Evolutionary conservation across 345 rosid species (phyloP).

Genomic region (Brassica cretica): DNA sequence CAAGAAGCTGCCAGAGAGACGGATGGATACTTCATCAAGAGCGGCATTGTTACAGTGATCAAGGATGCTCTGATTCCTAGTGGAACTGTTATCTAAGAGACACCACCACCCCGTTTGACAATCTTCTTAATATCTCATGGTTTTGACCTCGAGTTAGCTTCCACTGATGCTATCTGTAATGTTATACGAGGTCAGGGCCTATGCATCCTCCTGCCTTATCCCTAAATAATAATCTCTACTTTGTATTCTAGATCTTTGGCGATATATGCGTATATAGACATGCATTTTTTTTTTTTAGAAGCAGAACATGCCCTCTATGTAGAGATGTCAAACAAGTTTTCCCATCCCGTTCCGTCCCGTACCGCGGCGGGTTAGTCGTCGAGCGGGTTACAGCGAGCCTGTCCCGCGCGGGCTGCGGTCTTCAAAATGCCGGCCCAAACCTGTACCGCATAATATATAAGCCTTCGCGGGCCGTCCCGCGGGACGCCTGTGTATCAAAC

Average conservation of each 20-base stretch:
- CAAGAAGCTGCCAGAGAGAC: slow-evolving; percentile 98
- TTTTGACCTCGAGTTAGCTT: slow-evolving; percentile 13
- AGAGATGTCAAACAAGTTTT: too few relatives aligned
- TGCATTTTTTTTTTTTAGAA: neutral
- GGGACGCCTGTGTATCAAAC: too few relatives aligned
- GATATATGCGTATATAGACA: neutral
- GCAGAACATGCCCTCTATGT: neutral
- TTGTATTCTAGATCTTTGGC: neutral
- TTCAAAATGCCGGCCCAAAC: too few relatives aligned
- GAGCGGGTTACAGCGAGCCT: too few relatives aligned
- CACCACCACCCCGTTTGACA: neutral
- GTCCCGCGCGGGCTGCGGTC: too few relatives aligned
- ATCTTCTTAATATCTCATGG: neutral
- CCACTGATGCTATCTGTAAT: slow-evolving; percentile 21
- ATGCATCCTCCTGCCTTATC: slow-evolving; percentile 12
- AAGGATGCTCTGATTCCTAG: slow-evolving; percentile 95
- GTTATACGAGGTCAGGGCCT: slow-evolving; percentile 3
- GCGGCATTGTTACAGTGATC: slow-evolving; percentile 91
- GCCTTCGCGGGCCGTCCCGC: too few relatives aligned
- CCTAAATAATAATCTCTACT: slow-evolving; percentile 18
- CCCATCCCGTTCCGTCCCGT: too few relatives aligned
- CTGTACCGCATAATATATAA: too few relatives aligned
- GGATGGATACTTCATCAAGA: slow-evolving; percentile 94
- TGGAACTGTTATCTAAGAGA: slow-evolving; percentile 64
- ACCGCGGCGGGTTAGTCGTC: too few relatives aligned